Conservation (phyloP, 2,329 filamentous ascomycete genomes). For the Stemphylium lycopersici region DNA sequence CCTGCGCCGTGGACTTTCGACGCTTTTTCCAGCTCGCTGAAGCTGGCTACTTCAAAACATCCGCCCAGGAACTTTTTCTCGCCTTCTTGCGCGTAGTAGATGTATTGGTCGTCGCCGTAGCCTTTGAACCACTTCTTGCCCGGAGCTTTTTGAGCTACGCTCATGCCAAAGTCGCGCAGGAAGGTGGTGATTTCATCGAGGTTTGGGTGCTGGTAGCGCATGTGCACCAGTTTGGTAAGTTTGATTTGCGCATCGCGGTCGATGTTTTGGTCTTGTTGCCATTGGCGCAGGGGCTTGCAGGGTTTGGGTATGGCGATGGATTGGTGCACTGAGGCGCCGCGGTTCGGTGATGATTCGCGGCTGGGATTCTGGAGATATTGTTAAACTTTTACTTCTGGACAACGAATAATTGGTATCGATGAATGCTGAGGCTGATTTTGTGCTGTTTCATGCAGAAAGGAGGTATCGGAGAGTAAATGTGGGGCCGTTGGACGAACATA, state of each 20-base stretch:
- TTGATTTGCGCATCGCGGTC: constrained; percentile 54
- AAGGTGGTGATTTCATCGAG: constrained; percentile 56
- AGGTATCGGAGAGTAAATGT: constrained; percentile 13
- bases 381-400: not conserved
- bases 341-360: constrained; percentile 49
- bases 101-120: constrained; percentile 66
- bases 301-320: constrained; percentile 45
- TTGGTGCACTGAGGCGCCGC: constrained; percentile 50
- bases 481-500: constrained; percentile 26
- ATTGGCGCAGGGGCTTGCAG: constrained; percentile 45
- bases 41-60: constrained; percentile 63
- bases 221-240: constrained; percentile 57
- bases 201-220: constrained; percentile 62
- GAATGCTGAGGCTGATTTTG: not conserved
- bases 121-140: constrained; percentile 63
- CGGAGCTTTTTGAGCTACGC: constrained; percentile 37
- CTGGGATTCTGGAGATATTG: constrained; percentile 28
- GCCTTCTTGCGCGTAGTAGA: constrained; percentile 61
- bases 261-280: constrained; percentile 50
- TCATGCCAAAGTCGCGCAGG: constrained; percentile 48
- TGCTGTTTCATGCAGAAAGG: not conserved
- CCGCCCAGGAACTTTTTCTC: constrained; percentile 62
- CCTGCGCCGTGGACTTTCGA: constrained; percentile 56
- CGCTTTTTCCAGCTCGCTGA: constrained; percentile 60
- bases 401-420: not conserved